A percentile compares a stretch with the other conserved stretches of the same genome.
Evolutionary conservation across 2,329 filamentous ascomycete species (phyloP).

Genomic region (Botryotinia convoluta): DNA sequence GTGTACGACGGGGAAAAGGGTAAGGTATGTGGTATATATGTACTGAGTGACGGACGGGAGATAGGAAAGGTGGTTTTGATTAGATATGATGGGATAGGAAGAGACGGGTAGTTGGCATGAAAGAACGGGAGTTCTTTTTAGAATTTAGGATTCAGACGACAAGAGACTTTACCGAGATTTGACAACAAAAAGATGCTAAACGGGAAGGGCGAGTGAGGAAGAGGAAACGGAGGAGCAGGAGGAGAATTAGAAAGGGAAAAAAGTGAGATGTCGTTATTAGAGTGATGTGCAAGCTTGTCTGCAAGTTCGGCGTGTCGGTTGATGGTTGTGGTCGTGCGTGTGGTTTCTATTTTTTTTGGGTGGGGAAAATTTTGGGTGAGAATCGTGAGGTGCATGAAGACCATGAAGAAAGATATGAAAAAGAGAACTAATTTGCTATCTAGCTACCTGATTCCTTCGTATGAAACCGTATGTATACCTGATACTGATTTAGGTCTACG

Average conservation of each 20-base stretch:
- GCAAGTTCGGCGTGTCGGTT: constrained; percentile 17
- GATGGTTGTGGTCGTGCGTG: constrained; percentile 10
- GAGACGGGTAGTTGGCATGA: constrained; percentile 8
- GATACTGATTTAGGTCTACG: background rate
- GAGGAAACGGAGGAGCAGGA: background rate
- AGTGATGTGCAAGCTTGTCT: constrained; percentile 21
- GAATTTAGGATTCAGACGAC: constrained; percentile 2
- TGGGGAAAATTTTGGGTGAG: constrained; percentile 8
- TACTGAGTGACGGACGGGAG: constrained; percentile 3
- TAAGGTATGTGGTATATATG: background rate
- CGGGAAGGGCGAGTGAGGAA: constrained; percentile 4
- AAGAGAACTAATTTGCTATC: background rate
- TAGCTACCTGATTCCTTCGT: background rate
- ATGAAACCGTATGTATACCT: background rate
- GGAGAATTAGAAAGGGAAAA: constrained; percentile 4
- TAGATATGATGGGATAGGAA: constrained; percentile 9
- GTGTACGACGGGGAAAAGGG: background rate
- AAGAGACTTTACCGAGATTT: constrained; percentile 12
- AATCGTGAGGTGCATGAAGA: constrained; percentile 1
- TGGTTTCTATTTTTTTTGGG: constrained; percentile 1
- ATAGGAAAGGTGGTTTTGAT: constrained; percentile 10
- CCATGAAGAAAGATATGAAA: background rate
- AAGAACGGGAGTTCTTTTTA: background rate
- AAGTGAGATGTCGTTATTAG: constrained; percentile 21
- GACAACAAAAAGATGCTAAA: constrained; percentile 7